Base-by-base conservation (phyloP, 2,329 filamentous ascomycete genomes). In the Periconia macrospinosa region DNA sequence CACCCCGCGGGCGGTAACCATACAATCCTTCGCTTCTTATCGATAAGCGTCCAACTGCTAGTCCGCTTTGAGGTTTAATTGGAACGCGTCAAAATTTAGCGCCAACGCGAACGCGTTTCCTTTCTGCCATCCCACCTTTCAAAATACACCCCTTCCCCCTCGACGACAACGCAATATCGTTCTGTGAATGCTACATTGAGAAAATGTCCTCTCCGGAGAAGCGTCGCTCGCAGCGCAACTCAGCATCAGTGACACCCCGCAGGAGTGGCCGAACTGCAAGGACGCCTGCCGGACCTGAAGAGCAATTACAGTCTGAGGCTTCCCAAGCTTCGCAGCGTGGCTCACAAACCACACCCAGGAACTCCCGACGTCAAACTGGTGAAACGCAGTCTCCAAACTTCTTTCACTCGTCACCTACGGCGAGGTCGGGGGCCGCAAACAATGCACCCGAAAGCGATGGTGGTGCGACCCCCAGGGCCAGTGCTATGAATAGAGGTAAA, bases 381-480 rank as follows among this genome's bases (percentile, higher is more conserved):
- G 69, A 79, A 35, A 78, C 91, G 3, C 65, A 72, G 55, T 96
- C 92, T 54, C 92, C 92, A 41, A 81, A 96, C 59, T 90, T 90
- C 74, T 95, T 87, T 74, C 85, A 80, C 57, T 87, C 84, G 0
- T 87, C 85, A 17, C 84, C 86, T 7, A 72, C 73, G 35, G 76
- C 75, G 27, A 71, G 72, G 41, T 75, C 75, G 53, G 72, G 70
- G 49, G 63, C 60, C 52, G 63, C 51, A 69, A 76, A 66, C 70
- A 75, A 65, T 66, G 74, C 78, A 33, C 73, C 43, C 68, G 75
- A 80, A 54, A 77, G 77, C 62, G 83, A 85, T 69, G 86, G 84
- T 49, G 86, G 89, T 61, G 81, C 86, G 55, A 92, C 90, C 41
- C 90, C 90, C 8, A 82, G 87, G 70, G 88, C 89, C 8, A 86